Conservation (phyloP, 768 basidiomycete species). For the Hericium coralloides region DNA sequence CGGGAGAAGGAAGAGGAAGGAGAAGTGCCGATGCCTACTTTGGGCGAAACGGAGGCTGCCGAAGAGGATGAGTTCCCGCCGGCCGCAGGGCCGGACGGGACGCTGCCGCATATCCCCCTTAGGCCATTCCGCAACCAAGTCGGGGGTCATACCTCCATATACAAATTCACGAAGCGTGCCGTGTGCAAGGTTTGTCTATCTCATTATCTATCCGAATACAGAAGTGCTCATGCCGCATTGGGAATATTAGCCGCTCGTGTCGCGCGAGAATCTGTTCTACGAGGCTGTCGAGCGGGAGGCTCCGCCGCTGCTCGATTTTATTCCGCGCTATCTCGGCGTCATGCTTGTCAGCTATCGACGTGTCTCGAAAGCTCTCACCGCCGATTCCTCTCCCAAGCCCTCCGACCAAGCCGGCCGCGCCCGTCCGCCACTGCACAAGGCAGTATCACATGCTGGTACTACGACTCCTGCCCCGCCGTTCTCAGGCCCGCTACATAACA, state of each 20-base stretch:
- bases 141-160: slow-evolving; percentile 94
- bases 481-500: not conserved
- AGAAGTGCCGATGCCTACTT: not conserved
- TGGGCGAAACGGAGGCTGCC: slow-evolving; percentile 4
- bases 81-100: slow-evolving; percentile 30
- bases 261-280: slow-evolving; percentile 95
- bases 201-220: not conserved
- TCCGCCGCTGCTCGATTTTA: slow-evolving; percentile 86
- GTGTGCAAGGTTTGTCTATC: slow-evolving; percentile 84
- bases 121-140: slow-evolving; percentile 97
- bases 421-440: slow-evolving; percentile 21
- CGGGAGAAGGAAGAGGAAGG: not conserved
- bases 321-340: slow-evolving; percentile 97
- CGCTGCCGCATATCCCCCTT: slow-evolving; percentile 81
- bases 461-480: not conserved
- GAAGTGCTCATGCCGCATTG: slow-evolving; percentile 14
- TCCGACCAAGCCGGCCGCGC: slow-evolving; percentile 1
- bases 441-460: slow-evolving; percentile 16
- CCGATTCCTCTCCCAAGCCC: slow-evolving; percentile 11
- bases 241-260: slow-evolving; percentile 74
- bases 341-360: slow-evolving; percentile 96
- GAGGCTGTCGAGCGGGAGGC: slow-evolving; percentile 93
- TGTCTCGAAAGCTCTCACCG: slow-evolving; percentile 28
- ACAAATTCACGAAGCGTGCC: slow-evolving; percentile 94
- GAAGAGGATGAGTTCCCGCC: slow-evolving; percentile 28